Conservation (phyloP, 805 yeast genomes). For the Pichia nakasei region DNA sequence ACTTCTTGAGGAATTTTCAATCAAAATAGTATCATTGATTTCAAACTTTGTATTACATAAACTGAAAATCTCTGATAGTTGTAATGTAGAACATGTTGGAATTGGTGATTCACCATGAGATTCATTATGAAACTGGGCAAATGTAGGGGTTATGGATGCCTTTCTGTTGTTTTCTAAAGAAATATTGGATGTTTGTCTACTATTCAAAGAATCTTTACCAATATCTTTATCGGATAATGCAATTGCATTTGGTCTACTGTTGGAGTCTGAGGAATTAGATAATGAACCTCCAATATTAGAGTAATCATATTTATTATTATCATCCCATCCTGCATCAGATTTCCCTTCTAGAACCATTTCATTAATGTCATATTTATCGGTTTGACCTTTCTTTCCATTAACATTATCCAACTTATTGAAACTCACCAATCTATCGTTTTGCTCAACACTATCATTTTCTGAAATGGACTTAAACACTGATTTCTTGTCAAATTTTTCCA, state of each 20-base stretch:
- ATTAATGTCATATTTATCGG: constrained; percentile 50
- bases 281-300: background rate
- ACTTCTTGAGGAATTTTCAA: constrained; percentile 65
- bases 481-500: constrained; percentile 73
- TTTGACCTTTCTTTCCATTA: constrained; percentile 29
- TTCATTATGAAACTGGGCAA: constrained; percentile 12
- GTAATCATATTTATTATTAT: constrained; percentile 12
- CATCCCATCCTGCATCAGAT: constrained; percentile 46
- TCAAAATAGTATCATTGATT: constrained; percentile 34
- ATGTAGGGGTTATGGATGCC: constrained; percentile 5
- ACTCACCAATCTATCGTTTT: constrained; percentile 56
- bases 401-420: constrained; percentile 46
- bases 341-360: constrained; percentile 52
- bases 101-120: constrained; percentile 24
- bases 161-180: constrained; percentile 1
- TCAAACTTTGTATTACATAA: constrained; percentile 46
- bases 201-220: background rate
- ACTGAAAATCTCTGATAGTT: constrained; percentile 67
- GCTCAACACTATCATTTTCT: constrained; percentile 47
- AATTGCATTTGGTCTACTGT: background rate
- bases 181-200: constrained; percentile 2
- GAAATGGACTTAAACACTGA: constrained; percentile 73
- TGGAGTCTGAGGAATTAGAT: background rate
- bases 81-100: constrained; percentile 68
- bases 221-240: background rate